A percentile compares a stretch with the other conserved stretches of the same genome.
Conservation (phyloP, 371 early-diverging fungal species). For the Entomophthora muscae region DNA sequence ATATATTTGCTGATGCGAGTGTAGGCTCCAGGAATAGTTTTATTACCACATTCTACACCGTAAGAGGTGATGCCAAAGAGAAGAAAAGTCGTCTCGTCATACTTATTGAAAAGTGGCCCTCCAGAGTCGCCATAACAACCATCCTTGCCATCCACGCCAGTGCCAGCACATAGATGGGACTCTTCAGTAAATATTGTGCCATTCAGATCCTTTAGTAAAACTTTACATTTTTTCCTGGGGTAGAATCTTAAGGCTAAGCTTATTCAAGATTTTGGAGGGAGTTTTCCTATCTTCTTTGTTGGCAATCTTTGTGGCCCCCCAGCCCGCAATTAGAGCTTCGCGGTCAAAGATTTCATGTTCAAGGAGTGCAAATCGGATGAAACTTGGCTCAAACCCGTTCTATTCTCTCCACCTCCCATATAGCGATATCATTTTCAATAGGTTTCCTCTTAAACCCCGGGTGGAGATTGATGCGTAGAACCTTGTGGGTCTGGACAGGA, state of each 20-base stretch:
- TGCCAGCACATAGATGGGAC: not conserved
- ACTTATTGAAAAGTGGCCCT: not conserved
- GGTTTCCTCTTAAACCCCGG: not conserved
- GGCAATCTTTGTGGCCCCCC: not conserved
- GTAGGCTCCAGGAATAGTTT: not conserved
- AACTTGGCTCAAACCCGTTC: not conserved
- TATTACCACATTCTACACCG: not conserved
- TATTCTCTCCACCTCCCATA: not conserved
- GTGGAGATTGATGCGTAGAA: not conserved
- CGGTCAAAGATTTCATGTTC: not conserved
- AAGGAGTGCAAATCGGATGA: not conserved
- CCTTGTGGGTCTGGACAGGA: not conserved
- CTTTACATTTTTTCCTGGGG: not conserved
- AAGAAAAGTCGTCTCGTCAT: not conserved
- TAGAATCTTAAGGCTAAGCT: not conserved
- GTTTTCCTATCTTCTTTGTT: not conserved
- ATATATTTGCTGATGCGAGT: not conserved
- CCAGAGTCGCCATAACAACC: conserved; percentile 2
- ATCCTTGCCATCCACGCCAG: not conserved
- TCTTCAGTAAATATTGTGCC: not conserved
- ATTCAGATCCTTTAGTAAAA: not conserved
- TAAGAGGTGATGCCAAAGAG: not conserved
- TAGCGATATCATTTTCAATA: not conserved
- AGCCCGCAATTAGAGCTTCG: not conserved
- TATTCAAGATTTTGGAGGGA: not conserved